Conservation (phyloP, 192 early-diverging fungal species). For the Endogone sp. region DNA sequence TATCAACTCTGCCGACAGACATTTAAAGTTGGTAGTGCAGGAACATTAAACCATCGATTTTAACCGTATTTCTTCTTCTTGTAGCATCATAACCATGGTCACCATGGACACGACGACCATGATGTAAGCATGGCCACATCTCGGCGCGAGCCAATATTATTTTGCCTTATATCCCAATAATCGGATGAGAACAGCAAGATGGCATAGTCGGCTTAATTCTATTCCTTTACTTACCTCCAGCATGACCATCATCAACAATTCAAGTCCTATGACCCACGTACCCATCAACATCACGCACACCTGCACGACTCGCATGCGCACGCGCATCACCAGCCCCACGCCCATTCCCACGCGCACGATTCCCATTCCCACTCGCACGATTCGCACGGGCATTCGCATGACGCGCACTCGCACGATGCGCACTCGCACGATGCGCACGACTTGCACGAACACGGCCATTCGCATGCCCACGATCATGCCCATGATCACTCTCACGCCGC, state of each 20-base stretch:
- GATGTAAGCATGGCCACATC: too few relatives aligned
- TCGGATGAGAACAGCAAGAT: too few relatives aligned
- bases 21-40: too few relatives aligned
- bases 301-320: too few relatives aligned
- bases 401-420: constrained; percentile 16
- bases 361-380: constrained; percentile 16
- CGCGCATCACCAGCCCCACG: too few relatives aligned
- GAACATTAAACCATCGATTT: too few relatives aligned
- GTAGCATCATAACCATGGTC: neutral
- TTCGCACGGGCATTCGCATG: constrained; percentile 15
- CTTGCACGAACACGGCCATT: constrained; percentile 13
- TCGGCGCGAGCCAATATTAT: too few relatives aligned
- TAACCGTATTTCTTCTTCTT: neutral
- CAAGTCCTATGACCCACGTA: too few relatives aligned
- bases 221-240: neutral
- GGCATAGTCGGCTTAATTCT: neutral
- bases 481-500: neutral
- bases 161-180: too few relatives aligned
- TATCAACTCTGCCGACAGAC: too few relatives aligned
- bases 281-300: too few relatives aligned
- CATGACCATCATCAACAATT: too few relatives aligned
- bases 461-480: constrained; percentile 17
- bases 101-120: neutral
- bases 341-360: constrained; percentile 6
- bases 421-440: constrained; percentile 3